Conservation (phyloP, 2,329 filamentous ascomycete genomes). For the Cryphonectria carpinicola region DNA sequence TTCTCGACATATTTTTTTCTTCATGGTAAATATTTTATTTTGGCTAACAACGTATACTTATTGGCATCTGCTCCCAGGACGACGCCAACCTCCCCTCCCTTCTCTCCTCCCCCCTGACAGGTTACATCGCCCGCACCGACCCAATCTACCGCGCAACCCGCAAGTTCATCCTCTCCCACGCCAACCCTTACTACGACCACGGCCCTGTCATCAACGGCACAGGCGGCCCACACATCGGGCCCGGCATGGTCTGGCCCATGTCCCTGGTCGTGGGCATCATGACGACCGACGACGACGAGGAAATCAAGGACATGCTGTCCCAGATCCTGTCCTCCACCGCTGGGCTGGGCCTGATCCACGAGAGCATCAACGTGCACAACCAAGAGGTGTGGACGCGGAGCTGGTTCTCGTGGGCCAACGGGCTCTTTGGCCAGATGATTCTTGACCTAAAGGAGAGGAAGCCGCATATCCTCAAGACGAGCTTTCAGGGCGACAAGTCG, state of each 20-base stretch:
- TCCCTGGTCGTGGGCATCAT: conserved; percentile 68
- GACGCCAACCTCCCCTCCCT: conserved; percentile 63
- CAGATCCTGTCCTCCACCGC: conserved; percentile 62
- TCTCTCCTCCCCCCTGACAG: conserved; percentile 57
- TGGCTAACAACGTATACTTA: not conserved
- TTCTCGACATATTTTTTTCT: not conserved
- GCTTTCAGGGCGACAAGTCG: conserved; percentile 39
- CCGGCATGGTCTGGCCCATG: conserved; percentile 75
- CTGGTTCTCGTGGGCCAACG: conserved; percentile 80
- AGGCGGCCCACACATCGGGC: conserved; percentile 37
- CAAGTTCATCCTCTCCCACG: conserved; percentile 64
- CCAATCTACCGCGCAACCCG: conserved; percentile 67
- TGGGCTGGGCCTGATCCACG: conserved; percentile 67
- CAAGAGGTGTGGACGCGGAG: conserved; percentile 61
- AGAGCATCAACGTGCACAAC: conserved; percentile 67
- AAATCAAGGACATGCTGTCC: conserved; percentile 59
- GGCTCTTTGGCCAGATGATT: conserved; percentile 83
- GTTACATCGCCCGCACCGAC: conserved; percentile 54
- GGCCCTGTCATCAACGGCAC: conserved; percentile 31
- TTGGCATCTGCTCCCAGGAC: conserved; percentile 38
- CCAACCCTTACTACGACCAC: conserved; percentile 62
- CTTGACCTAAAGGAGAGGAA: conserved; percentile 75
- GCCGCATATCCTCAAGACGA: conserved; percentile 62
- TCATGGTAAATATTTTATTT: not conserved
- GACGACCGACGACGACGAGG: conserved; percentile 65